Conservation (phyloP, 306 rosid species). For the Rubus parviflorus region DNA sequence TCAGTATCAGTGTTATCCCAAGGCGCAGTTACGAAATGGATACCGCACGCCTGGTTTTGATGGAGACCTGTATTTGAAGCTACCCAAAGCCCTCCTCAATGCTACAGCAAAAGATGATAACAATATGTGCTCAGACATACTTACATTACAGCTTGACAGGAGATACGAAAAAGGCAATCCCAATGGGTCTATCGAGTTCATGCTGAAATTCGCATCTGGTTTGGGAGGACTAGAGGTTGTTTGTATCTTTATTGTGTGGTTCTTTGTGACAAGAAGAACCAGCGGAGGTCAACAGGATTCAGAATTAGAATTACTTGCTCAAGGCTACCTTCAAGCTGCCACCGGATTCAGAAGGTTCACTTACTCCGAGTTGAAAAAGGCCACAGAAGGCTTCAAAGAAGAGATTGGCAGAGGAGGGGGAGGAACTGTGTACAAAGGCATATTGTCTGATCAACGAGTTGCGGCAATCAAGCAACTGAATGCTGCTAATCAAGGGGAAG, state of each 20-base stretch:
- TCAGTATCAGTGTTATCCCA: constrained; percentile 41
- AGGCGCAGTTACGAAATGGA: constrained; percentile 38
- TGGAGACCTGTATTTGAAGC: constrained; percentile 38
- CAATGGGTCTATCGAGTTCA: constrained; percentile 20
- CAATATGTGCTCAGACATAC: constrained; percentile 14
- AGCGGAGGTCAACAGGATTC: background rate
- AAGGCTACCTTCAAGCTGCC: constrained; percentile 37
- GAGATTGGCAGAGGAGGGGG: constrained; percentile 64
- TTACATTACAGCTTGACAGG: constrained; percentile 16
- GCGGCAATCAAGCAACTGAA: constrained; percentile 44
- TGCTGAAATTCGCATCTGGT: constrained; percentile 44
- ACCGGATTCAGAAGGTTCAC: constrained; percentile 48
- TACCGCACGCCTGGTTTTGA: constrained; percentile 28
- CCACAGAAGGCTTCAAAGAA: constrained; percentile 42
- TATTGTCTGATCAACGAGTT: constrained; percentile 39
- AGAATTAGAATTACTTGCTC: background rate
- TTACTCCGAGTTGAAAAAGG: constrained; percentile 48
- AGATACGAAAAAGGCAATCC: constrained; percentile 8
- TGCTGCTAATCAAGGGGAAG: constrained; percentile 53
- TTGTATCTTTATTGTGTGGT: constrained; percentile 38
- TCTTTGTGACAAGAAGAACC: constrained; percentile 27
- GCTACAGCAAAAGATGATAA: background rate
- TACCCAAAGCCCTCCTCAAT: constrained; percentile 25
- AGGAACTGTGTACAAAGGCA: constrained; percentile 50
- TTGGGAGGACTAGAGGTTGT: constrained; percentile 39